Conservation (phyloP, 2,329 filamentous ascomycete species). For the Mariannaea elegans region DNA sequence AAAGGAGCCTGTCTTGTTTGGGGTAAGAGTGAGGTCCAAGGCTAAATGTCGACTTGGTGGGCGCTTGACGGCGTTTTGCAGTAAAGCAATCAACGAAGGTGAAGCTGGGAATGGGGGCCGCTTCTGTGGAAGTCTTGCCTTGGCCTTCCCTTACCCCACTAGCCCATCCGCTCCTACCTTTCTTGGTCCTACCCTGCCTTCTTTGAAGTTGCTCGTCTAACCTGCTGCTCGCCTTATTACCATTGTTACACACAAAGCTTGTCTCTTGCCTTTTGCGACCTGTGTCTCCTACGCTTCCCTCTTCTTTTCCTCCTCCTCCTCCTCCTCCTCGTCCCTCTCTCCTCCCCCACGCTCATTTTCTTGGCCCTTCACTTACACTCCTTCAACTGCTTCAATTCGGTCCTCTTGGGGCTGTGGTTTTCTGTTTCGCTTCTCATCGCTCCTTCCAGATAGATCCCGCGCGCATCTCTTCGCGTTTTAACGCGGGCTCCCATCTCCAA, state of each 20-base stretch:
- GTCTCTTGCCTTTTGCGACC: slow-evolving; percentile 11
- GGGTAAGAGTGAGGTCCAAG: slow-evolving; percentile 4
- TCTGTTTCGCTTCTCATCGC: slow-evolving; percentile 31
- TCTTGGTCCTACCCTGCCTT: background rate
- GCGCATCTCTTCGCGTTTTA: slow-evolving; percentile 4
- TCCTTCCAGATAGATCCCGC: slow-evolving; percentile 29
- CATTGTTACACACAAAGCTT: slow-evolving; percentile 14
- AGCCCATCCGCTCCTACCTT: slow-evolving; percentile 17
- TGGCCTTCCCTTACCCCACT: background rate
- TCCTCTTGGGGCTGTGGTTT: slow-evolving; percentile 19
- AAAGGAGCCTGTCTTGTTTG: slow-evolving; percentile 7
- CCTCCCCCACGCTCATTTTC: slow-evolving; percentile 11
- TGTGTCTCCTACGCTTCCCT: slow-evolving; percentile 20
- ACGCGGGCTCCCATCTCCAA: slow-evolving; percentile 9
- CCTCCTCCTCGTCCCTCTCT: slow-evolving; percentile 4
- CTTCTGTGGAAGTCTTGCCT: slow-evolving; percentile 1
- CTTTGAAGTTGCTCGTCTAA: slow-evolving; percentile 31
- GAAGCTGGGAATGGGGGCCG: background rate
- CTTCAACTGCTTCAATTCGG: slow-evolving; percentile 2
- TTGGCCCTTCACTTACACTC: slow-evolving; percentile 1
- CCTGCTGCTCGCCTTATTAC: background rate
- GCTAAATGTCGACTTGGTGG: background rate
- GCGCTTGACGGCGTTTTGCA: background rate
- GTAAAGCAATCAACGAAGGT: background rate
- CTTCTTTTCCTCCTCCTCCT: slow-evolving; percentile 13